Evolutionary conservation across 306 rosid genomes (phyloP).

Genomic region (Myrica gale): DNA sequence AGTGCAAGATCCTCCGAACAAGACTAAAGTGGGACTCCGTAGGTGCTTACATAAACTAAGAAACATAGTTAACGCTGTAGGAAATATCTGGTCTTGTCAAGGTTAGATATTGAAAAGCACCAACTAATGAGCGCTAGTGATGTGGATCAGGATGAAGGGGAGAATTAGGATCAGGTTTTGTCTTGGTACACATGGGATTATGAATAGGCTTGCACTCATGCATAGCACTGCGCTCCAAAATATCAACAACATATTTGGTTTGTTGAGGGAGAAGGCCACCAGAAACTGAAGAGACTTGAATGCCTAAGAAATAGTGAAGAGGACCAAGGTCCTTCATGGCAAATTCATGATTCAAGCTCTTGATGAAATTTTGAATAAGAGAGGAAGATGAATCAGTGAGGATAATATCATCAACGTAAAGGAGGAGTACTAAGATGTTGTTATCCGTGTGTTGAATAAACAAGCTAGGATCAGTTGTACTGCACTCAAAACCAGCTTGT

Average conservation of each 20-base stretch:
- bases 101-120: neutral
- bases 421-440: neutral
- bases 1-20: neutral
- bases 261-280: neutral
- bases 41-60: neutral
- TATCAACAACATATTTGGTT: neutral
- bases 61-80: neutral
- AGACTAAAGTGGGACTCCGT: neutral
- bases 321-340: neutral
- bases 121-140: neutral
- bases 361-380: neutral
- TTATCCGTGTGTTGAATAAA: no score
- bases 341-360: neutral
- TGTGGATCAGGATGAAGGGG: neutral
- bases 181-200: neutral
- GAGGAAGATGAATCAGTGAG: neutral
- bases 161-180: fast-evolving
- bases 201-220: no score
- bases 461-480: no score
- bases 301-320: neutral
- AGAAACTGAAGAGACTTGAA: neutral
- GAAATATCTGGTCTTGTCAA: neutral
- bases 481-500: no score
- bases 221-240: neutral
- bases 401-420: neutral